Conservation (phyloP, 2,329 filamentous ascomycete genomes). For the Xylariaceae sp. region DNA sequence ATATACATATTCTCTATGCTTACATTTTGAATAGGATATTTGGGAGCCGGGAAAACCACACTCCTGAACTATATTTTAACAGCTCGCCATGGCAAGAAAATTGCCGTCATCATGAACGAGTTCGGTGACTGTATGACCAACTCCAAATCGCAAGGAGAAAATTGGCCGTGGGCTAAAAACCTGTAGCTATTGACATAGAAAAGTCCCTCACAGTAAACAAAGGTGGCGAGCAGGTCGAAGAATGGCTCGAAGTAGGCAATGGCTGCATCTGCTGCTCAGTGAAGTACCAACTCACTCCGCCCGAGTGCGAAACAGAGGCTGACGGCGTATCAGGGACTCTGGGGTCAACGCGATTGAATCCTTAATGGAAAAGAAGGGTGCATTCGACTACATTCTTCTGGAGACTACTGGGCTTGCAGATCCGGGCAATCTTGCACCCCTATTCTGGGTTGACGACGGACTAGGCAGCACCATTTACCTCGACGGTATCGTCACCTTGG, state of each 20-base stretch:
- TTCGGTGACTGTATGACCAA: conserved; percentile 77
- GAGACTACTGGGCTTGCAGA: conserved; percentile 96
- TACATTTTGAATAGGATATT: conserved; percentile 69
- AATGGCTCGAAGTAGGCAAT: conserved; percentile 96
- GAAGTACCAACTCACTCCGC: conserved; percentile 62
- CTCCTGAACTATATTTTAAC: conserved; percentile 95
- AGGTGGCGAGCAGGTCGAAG: conserved; percentile 80
- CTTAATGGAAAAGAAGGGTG: conserved; percentile 90
- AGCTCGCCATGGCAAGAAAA: conserved; percentile 94
- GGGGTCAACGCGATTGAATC: conserved; percentile 96
- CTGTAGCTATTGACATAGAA: conserved; percentile 85
- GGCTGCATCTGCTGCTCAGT: conserved; percentile 98
- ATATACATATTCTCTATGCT: conserved; percentile 3
- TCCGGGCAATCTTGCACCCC: conserved; percentile 90
- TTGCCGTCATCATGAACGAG: conserved; percentile 96
- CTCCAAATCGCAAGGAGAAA: not conserved
- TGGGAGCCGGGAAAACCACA: conserved; percentile 95
- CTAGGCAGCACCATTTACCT: conserved; percentile 95
- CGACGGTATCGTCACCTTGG: conserved; percentile 93
- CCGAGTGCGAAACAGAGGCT: conserved; percentile 26
- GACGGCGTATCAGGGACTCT: conserved; percentile 67
- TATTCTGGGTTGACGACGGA: conserved; percentile 98
- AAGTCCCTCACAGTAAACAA: conserved; percentile 92
- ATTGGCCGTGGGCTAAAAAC: conserved; percentile 19
- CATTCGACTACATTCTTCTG: conserved; percentile 96